Evolutionary conservation across 2,329 filamentous ascomycete species (phyloP), one percentile per base, ranked within the genome.

Genomic region (Anthostomella pinea): DNA sequence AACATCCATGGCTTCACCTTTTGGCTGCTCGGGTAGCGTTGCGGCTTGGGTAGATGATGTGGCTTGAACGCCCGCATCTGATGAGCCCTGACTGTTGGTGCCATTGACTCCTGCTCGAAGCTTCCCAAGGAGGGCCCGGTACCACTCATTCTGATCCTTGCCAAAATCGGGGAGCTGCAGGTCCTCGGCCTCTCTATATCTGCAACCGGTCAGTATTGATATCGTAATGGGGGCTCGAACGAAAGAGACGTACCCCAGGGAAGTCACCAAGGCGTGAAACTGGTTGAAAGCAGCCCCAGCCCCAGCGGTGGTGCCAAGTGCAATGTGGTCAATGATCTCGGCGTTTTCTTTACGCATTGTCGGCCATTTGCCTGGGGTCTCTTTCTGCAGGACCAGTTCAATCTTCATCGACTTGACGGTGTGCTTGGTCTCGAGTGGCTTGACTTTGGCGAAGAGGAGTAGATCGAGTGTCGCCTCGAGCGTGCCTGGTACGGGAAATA

Each of bases 351-450:
- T 41, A 24, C 52, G 51, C 21, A 86, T 65, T 2, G 64, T 54
- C 17, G 71, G 61, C 87, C 87, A 93, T 57, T 87, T 90, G 6
- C 82, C 83, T 0, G 75, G 62, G 1, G 61, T 70, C 25, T 72
- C 67, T 62, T 95, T 95, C 43, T 72, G 73, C 11, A 95, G 72
- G 8, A 68, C 74, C 23, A 95, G 67, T 60, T 95, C 89, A 35
- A 95, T 73, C 60, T 95, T 95, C 54, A 81, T 87, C 2, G 83
- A 72, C 26, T 85, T 83, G 35, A 94, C 75, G 1, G 70, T 75
- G 49, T 69, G 77, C 28, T 71, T 82, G 14, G 79, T 87, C 20
- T 71, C 63, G 2, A 70, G 53, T 0, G 77, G 62, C 34, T 86
- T 75, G 51, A 95, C 80, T 8, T 73, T 59, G 10, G 74, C 78